phyloP scores from a whole-genome alignment of 371 early-diverging fungal genomes.

The Mucor circinelloides region DNA sequence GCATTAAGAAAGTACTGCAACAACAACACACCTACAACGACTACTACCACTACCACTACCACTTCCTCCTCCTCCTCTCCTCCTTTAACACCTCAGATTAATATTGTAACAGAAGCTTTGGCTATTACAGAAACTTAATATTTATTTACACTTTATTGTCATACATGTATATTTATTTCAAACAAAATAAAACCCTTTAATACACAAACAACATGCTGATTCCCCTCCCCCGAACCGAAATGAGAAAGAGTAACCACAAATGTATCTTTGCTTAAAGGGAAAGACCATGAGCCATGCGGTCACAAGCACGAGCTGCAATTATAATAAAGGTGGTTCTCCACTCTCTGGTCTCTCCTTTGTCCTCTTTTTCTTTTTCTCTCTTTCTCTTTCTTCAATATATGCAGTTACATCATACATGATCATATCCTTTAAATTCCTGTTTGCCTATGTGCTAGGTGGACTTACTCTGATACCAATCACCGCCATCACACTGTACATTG shows the following conservation, averaged over 20 bases:
- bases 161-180: background rate
- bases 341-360: background rate
- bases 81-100: background rate
- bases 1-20: slow-evolving; percentile 31
- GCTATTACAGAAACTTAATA: slow-evolving; percentile 4
- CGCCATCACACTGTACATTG: background rate
- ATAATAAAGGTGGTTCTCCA: background rate
- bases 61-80: background rate
- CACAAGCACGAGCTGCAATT: slow-evolving; percentile 17
- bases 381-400: background rate
- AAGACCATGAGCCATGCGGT: slow-evolving; percentile 9
- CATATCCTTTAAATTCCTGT: slow-evolving; percentile 11
- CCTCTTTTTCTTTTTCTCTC: slow-evolving; percentile 5
- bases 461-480: slow-evolving; percentile 45
- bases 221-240: background rate
- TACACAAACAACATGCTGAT: background rate
- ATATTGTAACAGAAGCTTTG: background rate
- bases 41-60: background rate
- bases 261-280: background rate
- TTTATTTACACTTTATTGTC: background rate
- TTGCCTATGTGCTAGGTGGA: slow-evolving; percentile 40
- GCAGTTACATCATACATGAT: background rate
- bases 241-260: slow-evolving; percentile 2
- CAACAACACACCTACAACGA: background rate
- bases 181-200: background rate